Evolutionary conservation across 2,329 filamentous ascomycete species (phyloP), one percentile per base, ranked within the genome.

Genomic region (Coniochaeta sp.): DNA sequence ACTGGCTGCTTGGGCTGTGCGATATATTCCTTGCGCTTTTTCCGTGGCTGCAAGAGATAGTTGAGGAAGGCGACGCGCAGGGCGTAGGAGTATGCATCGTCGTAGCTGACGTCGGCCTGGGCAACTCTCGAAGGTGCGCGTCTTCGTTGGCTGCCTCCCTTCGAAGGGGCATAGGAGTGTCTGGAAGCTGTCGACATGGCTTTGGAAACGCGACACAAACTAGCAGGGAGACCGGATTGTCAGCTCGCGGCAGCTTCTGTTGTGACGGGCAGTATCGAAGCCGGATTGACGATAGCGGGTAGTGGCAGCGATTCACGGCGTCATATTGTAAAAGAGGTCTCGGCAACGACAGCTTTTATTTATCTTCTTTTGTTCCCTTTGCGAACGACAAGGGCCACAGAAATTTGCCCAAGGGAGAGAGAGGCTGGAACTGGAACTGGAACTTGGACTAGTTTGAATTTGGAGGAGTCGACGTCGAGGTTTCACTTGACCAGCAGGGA

Each of bases 61-160:
- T 93, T 84, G 61, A 99, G 89, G 75, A 91, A 97, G 67, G 93
- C 93, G 66, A 90, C 88, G 64, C 95, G 89, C 59, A 99, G 85
- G 68, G 93, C 92, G 76, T 91, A 96, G 64, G 87, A 89, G 77
- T 96, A 96, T 71, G 91, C 93, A 75, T 97, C 91, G 68, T 96
- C 89, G 72, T 85, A 80, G 67, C 80, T 81, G 65, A 87, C 79
- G 59, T 77, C 73, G 58, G 77, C 71, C 57, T 76, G 72, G 63
- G 79, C 76, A 55, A 76, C 73, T 64, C 73, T 76, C 56, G 84
- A 85, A 36, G 71, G 69, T 11, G 77, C 71, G 64, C 81, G 76
- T 61, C 75, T 74, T 56, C 69, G 67, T 66, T 75, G 67, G 62
- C 73, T 67, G 72, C 36, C 56, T 40, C 60, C 62, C 40, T 64